Evolutionary conservation across 371 early-diverging fungal species (phyloP).

Genomic region (Syncephalastrum sp.): DNA sequence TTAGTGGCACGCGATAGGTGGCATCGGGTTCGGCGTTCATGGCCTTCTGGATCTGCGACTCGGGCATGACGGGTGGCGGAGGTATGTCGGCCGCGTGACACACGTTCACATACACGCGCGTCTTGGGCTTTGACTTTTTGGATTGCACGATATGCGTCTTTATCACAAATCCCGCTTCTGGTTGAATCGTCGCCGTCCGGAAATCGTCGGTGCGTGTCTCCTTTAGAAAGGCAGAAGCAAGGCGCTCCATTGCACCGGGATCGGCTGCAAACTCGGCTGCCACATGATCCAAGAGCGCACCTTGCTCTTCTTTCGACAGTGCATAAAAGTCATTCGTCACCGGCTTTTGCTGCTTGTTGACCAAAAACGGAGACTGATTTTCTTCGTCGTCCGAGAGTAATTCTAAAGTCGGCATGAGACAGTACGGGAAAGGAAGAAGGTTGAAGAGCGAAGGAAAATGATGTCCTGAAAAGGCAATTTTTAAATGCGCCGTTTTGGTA

Average conservation of each 20-base stretch:
- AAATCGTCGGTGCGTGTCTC: constrained; percentile 21
- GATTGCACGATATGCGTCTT: constrained; percentile 47
- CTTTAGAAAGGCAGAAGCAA: constrained; percentile 16
- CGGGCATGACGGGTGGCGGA: constrained; percentile 49
- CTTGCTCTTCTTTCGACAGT: constrained; percentile 31
- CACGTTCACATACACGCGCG: constrained; percentile 68
- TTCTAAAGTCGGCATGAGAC: constrained; percentile 9
- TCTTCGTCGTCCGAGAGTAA: constrained; percentile 2
- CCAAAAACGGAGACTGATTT: background rate
- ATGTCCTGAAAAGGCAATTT: too few species aligned
- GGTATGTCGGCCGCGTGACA: constrained; percentile 65
- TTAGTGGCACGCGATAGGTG: constrained; percentile 67
- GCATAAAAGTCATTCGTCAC: constrained; percentile 12
- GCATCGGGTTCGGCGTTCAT: constrained; percentile 59
- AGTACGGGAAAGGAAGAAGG: background rate
- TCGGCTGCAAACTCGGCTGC: constrained; percentile 31
- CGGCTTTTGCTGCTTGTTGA: constrained; percentile 18
- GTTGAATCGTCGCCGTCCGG: constrained; percentile 32
- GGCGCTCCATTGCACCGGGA: constrained; percentile 25
- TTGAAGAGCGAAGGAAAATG: too few species aligned
- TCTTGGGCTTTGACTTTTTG: constrained; percentile 16
- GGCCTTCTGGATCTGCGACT: constrained; percentile 65
- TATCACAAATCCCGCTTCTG: constrained; percentile 63
- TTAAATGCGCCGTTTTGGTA: too few species aligned
- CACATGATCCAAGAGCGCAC: constrained; percentile 27